These are phyloP conservation scores for Erodium chrysanthum DNA, from an alignment of 441 rosid genomes.

Conservation along the genomic window DNA sequence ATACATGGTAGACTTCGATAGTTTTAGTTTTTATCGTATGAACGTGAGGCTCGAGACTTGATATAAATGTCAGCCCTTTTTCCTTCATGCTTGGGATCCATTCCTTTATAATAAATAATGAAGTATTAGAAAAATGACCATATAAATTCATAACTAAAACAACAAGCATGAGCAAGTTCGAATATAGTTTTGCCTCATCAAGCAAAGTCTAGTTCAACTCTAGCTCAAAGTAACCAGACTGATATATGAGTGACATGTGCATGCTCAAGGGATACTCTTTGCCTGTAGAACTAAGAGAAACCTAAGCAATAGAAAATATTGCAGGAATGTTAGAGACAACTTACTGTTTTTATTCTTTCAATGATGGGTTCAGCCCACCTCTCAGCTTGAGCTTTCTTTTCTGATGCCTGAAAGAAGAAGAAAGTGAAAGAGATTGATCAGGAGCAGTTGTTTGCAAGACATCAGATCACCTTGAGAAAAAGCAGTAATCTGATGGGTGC, in stretches of 20 bases:
- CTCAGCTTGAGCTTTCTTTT: conserved; percentile 23
- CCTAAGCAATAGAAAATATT: neutral
- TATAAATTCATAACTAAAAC: neutral
- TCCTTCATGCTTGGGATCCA: conserved; percentile 37
- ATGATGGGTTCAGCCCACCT: conserved; percentile 28
- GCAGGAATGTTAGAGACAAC: conserved; percentile 8
- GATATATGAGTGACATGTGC: neutral
- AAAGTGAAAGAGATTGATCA: neutral
- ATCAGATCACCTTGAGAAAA: neutral
- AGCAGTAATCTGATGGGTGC: neutral
- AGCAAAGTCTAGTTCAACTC: neutral
- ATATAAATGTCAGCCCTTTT: conserved; percentile 20
- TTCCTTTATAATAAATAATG: conserved; percentile 20
- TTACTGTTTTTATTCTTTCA: conserved; percentile 26
- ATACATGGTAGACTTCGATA: conserved; percentile 24
- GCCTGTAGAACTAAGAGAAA: conserved; percentile 3
- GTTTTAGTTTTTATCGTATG: conserved; percentile 26
- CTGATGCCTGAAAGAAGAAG: conserved; percentile 16
- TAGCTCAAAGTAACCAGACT: neutral
- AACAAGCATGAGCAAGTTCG: neutral
- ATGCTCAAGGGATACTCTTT: neutral
- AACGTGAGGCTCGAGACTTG: conserved; percentile 25
- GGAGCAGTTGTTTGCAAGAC: too few species aligned
- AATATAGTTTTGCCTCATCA: neutral
- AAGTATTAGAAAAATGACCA: neutral